These are phyloP conservation scores for Helichrysum umbraculigerum DNA, from an alignment of 129 eudicot species.

Conservation along the genomic window DNA sequence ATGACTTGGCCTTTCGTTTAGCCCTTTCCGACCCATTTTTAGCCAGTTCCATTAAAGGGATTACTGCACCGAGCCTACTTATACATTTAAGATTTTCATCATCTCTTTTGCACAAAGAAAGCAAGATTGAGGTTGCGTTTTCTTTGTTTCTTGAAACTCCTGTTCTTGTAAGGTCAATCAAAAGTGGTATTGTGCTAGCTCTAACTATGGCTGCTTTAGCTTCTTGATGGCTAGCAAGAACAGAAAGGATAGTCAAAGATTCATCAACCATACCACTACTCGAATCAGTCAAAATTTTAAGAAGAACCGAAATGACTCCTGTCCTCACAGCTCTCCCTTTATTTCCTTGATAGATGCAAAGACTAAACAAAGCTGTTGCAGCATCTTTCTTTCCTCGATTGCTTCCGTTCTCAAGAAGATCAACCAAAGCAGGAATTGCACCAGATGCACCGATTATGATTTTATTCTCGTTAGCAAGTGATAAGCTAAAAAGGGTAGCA, in stretches of 20 bases:
- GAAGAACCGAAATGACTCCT: conserved; percentile 60
- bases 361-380: conserved; percentile 83
- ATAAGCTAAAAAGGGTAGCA: conserved; percentile 82
- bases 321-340: conserved; percentile 92
- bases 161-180: conserved; percentile 76
- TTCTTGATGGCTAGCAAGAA: conserved; percentile 87
- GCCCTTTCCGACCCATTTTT: conserved; percentile 77
- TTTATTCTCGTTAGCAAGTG: conserved; percentile 79
- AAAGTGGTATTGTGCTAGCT: conserved; percentile 71
- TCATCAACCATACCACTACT: conserved; percentile 79
- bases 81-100: conserved; percentile 64
- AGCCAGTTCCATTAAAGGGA: conserved; percentile 59
- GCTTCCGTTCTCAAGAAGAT: conserved; percentile 69
- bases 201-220: conserved; percentile 79
- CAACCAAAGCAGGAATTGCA: conserved; percentile 72
- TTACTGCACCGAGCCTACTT: conserved; percentile 76
- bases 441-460: conserved; percentile 86
- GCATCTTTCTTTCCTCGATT: conserved; percentile 91
- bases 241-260: conserved; percentile 78
- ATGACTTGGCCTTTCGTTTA: conserved; percentile 64
- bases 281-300: conserved; percentile 72
- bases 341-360: conserved; percentile 90
- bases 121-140: conserved; percentile 75
- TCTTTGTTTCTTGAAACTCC: conserved; percentile 81
- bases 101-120: conserved; percentile 85